Percentiles rank a stretch among this genome's conserved stretches.
These are phyloP conservation scores for Neophaeococcomyces aloes DNA, from an alignment of 2,329 filamentous ascomycete species.

Conservation along the genomic window DNA sequence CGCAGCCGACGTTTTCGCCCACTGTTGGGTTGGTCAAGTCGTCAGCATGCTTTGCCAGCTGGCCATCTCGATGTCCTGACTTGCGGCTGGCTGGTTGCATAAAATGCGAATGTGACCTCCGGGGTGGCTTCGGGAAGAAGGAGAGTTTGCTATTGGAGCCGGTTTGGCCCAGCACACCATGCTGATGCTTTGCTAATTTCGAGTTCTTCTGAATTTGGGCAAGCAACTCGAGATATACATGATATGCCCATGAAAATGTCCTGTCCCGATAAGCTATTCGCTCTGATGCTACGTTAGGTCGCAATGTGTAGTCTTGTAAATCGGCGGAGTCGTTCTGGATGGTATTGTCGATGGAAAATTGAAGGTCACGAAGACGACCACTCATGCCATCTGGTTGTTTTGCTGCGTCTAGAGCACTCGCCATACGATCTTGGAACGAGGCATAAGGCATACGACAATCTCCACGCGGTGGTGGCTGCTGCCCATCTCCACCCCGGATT, in stretches of 20 bases:
- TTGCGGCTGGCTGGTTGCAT: conserved; percentile 13
- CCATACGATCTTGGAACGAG: conserved; percentile 5
- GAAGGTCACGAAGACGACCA: neutral
- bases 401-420: conserved; percentile 1
- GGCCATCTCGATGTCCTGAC: too few relatives aligned
- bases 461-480: neutral
- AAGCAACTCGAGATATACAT: conserved; percentile 61
- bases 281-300: conserved; percentile 16
- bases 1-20: too few relatives aligned
- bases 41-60: neutral
- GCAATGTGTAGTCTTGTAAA: conserved; percentile 6
- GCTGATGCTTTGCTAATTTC: conserved; percentile 32
- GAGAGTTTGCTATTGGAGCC: conserved; percentile 40
- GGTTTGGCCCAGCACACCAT: conserved; percentile 31
- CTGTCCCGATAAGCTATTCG: conserved; percentile 52
- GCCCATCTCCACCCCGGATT: neutral
- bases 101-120: conserved; percentile 44
- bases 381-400: neutral
- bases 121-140: conserved; percentile 53
- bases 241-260: conserved; percentile 58
- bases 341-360: neutral
- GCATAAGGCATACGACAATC: conserved; percentile 1
- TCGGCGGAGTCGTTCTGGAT: neutral
- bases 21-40: neutral
- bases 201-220: conserved; percentile 44